Evolutionary conservation across 2,329 filamentous ascomycete species (phyloP).

Genomic region (Arthrinium phaeospermum): DNA sequence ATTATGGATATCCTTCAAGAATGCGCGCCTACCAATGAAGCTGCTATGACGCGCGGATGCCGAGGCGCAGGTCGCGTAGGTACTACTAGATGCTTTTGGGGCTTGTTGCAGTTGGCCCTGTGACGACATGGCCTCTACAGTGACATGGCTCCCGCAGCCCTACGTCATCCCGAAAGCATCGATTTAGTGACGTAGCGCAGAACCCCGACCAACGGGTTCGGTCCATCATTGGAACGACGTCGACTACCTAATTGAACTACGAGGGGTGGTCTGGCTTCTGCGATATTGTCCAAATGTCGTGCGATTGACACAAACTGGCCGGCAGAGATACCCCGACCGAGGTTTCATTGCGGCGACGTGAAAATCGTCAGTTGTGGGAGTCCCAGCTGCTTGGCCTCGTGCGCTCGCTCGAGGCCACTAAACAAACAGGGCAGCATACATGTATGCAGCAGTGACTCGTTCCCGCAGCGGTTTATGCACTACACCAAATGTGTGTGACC

Average conservation of each 20-base stretch:
- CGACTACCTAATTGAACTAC: neutral
- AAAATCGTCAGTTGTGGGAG: neutral
- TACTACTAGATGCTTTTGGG: neutral
- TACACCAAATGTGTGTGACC: neutral
- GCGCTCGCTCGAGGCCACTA: neutral
- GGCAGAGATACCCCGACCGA: neutral
- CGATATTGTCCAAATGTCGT: neutral
- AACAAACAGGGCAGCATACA: neutral
- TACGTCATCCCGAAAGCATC: constrained; percentile 19
- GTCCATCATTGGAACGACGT: neutral
- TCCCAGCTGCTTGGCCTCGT: neutral
- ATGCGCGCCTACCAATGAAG: neutral
- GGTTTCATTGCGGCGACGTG: neutral
- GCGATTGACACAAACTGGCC: neutral
- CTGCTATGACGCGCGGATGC: constrained; percentile 10
- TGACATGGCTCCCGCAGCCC: constrained; percentile 5
- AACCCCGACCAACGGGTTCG: neutral
- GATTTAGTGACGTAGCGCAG: constrained; percentile 9
- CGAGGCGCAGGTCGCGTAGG: neutral
- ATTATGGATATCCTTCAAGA: neutral
- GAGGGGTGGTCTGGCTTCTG: neutral
- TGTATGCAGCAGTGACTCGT: neutral
- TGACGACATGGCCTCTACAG: constrained; percentile 9
- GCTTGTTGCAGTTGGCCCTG: neutral
- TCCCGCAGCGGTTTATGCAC: neutral